Evolutionary conservation across 495 filamentous ascomycete genomes (phyloP).

Genomic region (Apodospora peruviana): DNA sequence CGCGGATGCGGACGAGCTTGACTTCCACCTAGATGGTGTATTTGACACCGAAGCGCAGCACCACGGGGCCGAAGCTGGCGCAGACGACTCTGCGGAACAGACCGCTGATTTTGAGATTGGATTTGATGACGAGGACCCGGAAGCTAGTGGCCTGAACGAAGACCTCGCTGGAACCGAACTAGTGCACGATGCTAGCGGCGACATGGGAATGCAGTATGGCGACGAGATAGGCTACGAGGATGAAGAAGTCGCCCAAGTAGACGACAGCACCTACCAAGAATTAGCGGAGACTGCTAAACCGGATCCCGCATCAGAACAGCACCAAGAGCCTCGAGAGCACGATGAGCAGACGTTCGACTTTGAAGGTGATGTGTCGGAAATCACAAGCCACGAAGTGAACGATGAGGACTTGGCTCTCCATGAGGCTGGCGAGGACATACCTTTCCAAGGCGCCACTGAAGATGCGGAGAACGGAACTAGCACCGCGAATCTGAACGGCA

Average conservation of each 20-base stretch:
- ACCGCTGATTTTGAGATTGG: constrained; percentile 16
- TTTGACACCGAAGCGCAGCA: constrained; percentile 9
- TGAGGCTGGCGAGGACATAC: neutral
- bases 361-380: neutral
- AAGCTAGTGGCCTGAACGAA: neutral
- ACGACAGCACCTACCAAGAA: neutral
- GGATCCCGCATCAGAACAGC: neutral
- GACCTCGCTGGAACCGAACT: constrained; percentile 5
- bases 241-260: constrained; percentile 9
- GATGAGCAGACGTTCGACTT: neutral
- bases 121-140: constrained; percentile 11
- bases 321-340: neutral
- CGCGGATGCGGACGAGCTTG: constrained; percentile 23
- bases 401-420: too few relatives aligned
- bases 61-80: neutral
- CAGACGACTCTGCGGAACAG: neutral
- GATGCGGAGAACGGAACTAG: too few relatives aligned
- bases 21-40: constrained; percentile 19
- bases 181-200: constrained; percentile 10
- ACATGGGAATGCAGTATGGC: constrained; percentile 14
- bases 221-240: constrained; percentile 31
- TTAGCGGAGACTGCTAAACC: neutral
- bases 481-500: neutral
- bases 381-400: neutral
- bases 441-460: too few relatives aligned